Evolutionary conservation across 1,284 basidiomycete genomes (phyloP).

Genomic region (Mycena sp.): DNA sequence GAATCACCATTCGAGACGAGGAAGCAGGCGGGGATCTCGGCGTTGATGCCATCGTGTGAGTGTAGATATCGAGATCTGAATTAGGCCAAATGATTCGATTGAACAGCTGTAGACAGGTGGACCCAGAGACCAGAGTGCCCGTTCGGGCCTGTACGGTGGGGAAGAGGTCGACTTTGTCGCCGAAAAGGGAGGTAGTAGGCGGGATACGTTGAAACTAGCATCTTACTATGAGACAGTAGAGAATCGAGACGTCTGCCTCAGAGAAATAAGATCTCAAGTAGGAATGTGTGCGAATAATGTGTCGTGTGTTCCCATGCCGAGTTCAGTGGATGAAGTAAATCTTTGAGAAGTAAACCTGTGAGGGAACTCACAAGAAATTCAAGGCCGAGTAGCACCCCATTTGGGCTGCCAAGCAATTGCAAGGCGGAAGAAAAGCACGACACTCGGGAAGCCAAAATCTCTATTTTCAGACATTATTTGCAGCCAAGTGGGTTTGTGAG

Average conservation of each 20-base stretch:
- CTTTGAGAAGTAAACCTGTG: background rate
- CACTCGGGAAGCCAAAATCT: constrained; percentile 76
- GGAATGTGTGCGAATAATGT: constrained; percentile 4
- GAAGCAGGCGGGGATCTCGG: background rate
- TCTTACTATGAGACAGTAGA: constrained; percentile 11
- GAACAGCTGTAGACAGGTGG: constrained; percentile 51
- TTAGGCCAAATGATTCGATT: constrained; percentile 41
- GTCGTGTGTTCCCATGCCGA: constrained; percentile 16
- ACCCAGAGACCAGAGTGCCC: constrained; percentile 50
- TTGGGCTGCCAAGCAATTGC: background rate
- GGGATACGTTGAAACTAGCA: constrained; percentile 25
- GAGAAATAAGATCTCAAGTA: background rate
- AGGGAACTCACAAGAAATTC: constrained; percentile 1
- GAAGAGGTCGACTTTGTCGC: constrained; percentile 36
- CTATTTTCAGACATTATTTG: constrained; percentile 68
- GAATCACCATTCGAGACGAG: constrained; percentile 11
- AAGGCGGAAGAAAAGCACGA: background rate
- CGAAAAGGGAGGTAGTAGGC: constrained; percentile 40
- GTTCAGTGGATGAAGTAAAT: background rate
- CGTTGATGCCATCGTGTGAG: constrained; percentile 34
- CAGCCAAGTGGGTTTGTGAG: too few species aligned
- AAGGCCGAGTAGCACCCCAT: background rate
- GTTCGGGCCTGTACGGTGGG: constrained; percentile 43
- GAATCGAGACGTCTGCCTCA: constrained; percentile 5
- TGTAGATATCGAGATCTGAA: constrained; percentile 51